These are phyloP conservation scores for Quercus robur DNA, from an alignment of 306 rosid species.

Conservation along the genomic window DNA sequence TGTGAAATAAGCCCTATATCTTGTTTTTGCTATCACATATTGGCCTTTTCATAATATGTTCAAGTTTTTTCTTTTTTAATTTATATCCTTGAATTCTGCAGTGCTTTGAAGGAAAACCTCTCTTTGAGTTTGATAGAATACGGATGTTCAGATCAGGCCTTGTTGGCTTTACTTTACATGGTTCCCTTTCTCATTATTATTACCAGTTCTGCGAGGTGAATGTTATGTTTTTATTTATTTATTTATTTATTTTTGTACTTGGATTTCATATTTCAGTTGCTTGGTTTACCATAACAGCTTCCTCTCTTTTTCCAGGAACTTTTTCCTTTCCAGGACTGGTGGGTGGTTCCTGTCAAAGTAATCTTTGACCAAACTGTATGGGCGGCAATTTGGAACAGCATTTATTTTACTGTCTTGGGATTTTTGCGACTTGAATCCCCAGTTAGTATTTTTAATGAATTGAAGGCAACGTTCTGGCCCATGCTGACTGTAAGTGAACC, in stretches of 20 bases:
- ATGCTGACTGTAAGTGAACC: conserved; percentile 78
- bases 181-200: conserved; percentile 94
- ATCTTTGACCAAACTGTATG: conserved; percentile 84
- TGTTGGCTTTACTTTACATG: conserved; percentile 95
- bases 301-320: conserved; percentile 54
- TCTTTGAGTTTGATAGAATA: conserved; percentile 84
- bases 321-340: conserved; percentile 92
- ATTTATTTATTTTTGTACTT: neutral
- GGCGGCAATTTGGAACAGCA: conserved; percentile 97
- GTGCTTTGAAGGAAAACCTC: conserved; percentile 97
- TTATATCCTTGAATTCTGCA: conserved; percentile 27
- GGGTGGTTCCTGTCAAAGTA: conserved; percentile 97
- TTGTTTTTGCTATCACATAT: neutral
- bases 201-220: conserved; percentile 89
- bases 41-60: neutral
- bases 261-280: neutral
- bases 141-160: conserved; percentile 93
- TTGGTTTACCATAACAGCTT: conserved; percentile 10
- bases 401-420: conserved; percentile 70
- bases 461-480: conserved; percentile 79
- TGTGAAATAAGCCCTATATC: neutral
- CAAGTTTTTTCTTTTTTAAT: neutral
- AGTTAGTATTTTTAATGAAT: conserved; percentile 59
- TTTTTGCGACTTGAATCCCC: conserved; percentile 82
- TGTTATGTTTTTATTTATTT: neutral